Percentiles rank a stretch among this genome's conserved stretches.
These are phyloP conservation scores for Saccharum spontaneum DNA, from an alignment of 176 grass and related monocot genomes.

Conservation along the genomic window DNA sequence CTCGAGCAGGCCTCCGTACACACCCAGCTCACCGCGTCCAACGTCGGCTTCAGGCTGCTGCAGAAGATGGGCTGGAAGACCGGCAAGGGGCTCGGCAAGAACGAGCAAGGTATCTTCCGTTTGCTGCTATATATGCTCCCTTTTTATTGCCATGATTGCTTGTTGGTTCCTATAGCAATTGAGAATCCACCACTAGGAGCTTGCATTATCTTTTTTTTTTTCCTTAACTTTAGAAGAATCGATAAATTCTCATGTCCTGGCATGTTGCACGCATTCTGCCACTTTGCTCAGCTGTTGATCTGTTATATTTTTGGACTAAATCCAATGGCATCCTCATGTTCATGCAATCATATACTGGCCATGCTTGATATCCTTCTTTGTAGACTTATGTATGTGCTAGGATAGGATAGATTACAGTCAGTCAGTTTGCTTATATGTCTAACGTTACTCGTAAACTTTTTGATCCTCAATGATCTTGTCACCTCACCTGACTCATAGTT, in stretches of 20 bases:
- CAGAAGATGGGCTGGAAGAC: slow-evolving; percentile 98
- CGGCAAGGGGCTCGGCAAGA: slow-evolving; percentile 95
- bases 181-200: not conserved
- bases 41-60: slow-evolving; percentile 83
- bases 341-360: not conserved
- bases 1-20: slow-evolving; percentile 93
- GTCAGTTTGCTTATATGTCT: not conserved
- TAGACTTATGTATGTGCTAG: not conserved
- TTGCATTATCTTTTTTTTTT: not conserved
- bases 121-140: not conserved
- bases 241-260: no score
- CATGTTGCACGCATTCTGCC: no score
- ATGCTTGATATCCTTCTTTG: not conserved
- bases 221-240: no score
- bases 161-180: not conserved
- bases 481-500: not conserved
- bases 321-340: not conserved
- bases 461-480: not conserved
- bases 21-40: slow-evolving; percentile 69
- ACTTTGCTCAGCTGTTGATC: not conserved
- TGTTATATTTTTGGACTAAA: not conserved
- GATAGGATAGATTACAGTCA: not conserved
- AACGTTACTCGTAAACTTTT: not conserved
- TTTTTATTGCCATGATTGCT: not conserved
- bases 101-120: slow-evolving; percentile 63